phyloP scores from a whole-genome alignment of 148 eudicot species.

The Cornus controversa region DNA sequence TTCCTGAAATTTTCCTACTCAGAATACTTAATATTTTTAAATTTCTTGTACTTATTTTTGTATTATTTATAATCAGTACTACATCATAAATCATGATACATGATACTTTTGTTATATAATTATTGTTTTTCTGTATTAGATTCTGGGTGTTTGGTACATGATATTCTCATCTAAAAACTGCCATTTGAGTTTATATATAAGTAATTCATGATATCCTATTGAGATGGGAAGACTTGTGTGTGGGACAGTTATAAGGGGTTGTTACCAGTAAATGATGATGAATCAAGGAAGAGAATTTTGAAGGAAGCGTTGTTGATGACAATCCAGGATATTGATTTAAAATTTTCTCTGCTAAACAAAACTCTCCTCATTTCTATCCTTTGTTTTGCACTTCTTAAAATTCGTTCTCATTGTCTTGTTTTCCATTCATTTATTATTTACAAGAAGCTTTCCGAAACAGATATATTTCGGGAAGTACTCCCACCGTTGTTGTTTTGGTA shows the following conservation, averaged over 20 bases:
- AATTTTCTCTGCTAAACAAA: conserved; percentile 26
- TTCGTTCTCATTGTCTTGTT: background rate
- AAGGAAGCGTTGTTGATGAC: conserved; percentile 32
- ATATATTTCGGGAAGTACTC: too few relatives aligned
- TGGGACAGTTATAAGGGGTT: too few relatives aligned
- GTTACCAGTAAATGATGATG: conserved; percentile 12
- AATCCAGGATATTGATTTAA: conserved; percentile 36
- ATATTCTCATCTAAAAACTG: background rate
- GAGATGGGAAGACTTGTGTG: too few relatives aligned
- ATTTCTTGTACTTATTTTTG: too few relatives aligned
- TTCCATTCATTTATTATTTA: conserved; percentile 5
- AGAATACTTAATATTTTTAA: too few relatives aligned
- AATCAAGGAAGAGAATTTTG: conserved; percentile 18
- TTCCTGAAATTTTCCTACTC: background rate
- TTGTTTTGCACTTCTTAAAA: background rate
- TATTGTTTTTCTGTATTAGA: background rate
- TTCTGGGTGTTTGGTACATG: background rate
- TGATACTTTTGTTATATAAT: too few relatives aligned
- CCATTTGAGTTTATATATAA: too few relatives aligned
- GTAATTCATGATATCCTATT: too few relatives aligned
- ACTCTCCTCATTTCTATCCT: background rate
- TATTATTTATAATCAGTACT: too few relatives aligned
- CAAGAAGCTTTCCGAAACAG: conserved; percentile 36
- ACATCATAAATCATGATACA: too few relatives aligned
- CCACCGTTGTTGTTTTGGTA: conserved; percentile 34